Evolutionary conservation across 192 early-diverging fungal species (phyloP).

Genomic region (Backusella morwellensis): DNA sequence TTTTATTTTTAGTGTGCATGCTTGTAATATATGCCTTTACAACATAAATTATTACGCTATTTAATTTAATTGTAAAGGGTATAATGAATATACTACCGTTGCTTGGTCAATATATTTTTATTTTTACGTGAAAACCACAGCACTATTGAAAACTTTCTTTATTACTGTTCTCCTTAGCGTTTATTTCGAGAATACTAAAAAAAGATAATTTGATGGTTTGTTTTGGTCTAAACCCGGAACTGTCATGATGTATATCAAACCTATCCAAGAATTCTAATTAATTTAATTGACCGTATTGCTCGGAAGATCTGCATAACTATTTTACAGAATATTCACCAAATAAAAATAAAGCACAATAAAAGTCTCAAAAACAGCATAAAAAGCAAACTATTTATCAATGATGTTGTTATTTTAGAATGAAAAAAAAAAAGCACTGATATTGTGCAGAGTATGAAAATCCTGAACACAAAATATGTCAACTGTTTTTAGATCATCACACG

Average conservation of each 20-base stretch:
- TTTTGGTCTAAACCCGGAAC: not conserved
- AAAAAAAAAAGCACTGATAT: no score
- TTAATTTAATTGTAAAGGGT: not conserved
- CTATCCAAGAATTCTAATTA: not conserved
- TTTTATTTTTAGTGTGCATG: not conserved
- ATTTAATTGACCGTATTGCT: not conserved
- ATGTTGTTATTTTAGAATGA: no score
- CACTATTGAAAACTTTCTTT: not conserved
- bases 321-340: no score
- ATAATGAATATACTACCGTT: not conserved
- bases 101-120: not conserved
- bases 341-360: no score
- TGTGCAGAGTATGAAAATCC: no score
- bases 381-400: no score
- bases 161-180: not conserved
- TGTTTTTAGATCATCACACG: no score
- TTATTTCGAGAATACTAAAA: not conserved
- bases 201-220: not conserved
- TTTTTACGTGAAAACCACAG: not conserved
- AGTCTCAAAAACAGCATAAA: no score
- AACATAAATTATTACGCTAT: not conserved
- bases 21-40: not conserved
- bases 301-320: not conserved
- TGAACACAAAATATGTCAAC: no score
- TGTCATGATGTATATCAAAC: not conserved